phyloP scores from a whole-genome alignment of 208 protist species.

The Leishmania tropica region DNA sequence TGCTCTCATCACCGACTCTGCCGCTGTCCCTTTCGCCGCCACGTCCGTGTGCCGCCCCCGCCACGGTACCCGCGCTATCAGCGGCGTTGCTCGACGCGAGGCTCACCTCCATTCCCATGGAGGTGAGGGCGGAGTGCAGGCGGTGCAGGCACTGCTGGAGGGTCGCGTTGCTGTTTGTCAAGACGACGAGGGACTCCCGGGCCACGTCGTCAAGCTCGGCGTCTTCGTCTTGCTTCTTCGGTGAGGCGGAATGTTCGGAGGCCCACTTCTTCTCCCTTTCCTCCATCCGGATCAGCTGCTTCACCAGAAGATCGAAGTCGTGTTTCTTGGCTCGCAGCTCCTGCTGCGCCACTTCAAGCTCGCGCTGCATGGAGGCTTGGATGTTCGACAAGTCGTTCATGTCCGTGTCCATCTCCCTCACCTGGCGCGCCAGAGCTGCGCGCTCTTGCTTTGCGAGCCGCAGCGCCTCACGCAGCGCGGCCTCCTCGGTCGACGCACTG shows the following conservation, averaged over 20 bases:
- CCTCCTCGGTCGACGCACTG: not conserved
- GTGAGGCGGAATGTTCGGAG: not conserved
- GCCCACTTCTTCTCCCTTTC: conserved; percentile 41
- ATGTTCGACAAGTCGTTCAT: conserved; percentile 67
- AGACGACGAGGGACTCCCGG: conserved; percentile 22
- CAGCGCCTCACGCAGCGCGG: conserved; percentile 36
- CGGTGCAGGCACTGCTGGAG: conserved; percentile 33
- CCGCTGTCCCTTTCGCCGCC: conserved; percentile 1
- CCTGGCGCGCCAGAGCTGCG: conserved; percentile 32
- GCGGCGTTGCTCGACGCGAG: not conserved
- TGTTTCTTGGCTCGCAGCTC: conserved; percentile 63
- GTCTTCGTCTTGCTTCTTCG: not conserved
- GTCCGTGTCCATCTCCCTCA: conserved; percentile 67
- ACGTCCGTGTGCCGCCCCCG: not conserved
- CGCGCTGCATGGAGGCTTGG: conserved; percentile 50
- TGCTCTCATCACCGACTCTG: not conserved
- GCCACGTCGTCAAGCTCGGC: conserved; percentile 23
- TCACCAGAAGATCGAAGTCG: conserved; percentile 55
- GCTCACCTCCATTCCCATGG: conserved; percentile 9
- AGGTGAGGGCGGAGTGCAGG: conserved; percentile 14
- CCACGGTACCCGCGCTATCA: not conserved
- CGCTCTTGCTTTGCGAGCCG: conserved; percentile 27
- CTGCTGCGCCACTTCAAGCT: conserved; percentile 44
- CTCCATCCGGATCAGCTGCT: conserved; percentile 55
- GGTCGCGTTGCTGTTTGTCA: conserved; percentile 30